These are phyloP conservation scores for Penicillium sp. DNA, from an alignment of 2,329 filamentous ascomycete species.

Conservation along the genomic window DNA sequence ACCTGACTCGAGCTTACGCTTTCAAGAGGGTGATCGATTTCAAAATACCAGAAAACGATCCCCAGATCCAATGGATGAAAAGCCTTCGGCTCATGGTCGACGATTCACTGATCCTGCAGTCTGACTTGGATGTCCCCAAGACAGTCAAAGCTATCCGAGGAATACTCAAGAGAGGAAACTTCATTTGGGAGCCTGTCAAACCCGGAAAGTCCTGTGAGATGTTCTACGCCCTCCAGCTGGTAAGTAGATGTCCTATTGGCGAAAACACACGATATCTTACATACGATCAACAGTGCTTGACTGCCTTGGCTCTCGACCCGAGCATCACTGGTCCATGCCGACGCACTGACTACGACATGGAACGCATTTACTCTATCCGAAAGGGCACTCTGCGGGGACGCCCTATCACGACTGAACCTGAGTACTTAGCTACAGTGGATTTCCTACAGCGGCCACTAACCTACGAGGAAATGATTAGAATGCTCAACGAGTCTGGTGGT, in stretches of 20 bases:
- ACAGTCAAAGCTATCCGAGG: constrained; percentile 24
- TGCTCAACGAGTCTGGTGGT: too few species aligned
- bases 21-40: constrained; percentile 33
- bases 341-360: constrained; percentile 36
- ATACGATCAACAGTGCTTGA: constrained; percentile 31
- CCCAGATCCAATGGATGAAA: constrained; percentile 34
- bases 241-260: constrained; percentile 11
- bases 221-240: constrained; percentile 35
- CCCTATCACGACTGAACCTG: neutral
- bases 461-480: too few species aligned
- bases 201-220: constrained; percentile 20
- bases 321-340: constrained; percentile 23
- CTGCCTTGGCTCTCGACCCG: constrained; percentile 36
- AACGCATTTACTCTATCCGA: constrained; percentile 23
- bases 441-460: too few species aligned
- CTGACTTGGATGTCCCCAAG: constrained; percentile 16
- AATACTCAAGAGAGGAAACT: constrained; percentile 19
- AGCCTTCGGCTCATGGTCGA: constrained; percentile 34
- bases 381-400: neutral
- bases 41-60: constrained; percentile 22
- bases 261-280: constrained; percentile 9
- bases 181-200: constrained; percentile 27
- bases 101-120: constrained; percentile 19
- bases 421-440: neutral
- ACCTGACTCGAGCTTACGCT: constrained; percentile 38